Percentiles rank a stretch among this genome's conserved stretches.
Evolutionary conservation across 2,329 filamentous ascomycete species (phyloP).

Genomic region (Metarhizium brunneum): DNA sequence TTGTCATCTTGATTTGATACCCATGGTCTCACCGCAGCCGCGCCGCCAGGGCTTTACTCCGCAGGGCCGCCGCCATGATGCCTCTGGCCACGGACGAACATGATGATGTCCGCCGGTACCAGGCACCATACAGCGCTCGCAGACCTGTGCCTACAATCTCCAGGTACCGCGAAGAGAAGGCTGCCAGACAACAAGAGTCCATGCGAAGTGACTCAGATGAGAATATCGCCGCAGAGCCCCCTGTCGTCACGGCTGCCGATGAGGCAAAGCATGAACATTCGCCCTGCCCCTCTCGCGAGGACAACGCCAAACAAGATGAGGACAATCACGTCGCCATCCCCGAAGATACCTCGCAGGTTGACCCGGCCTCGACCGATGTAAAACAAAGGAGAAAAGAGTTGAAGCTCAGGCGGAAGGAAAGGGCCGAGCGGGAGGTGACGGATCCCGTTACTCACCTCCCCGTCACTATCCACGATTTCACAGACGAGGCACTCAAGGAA

Average conservation of each 20-base stretch:
- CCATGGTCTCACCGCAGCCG: background rate
- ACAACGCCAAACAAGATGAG: conserved; percentile 5
- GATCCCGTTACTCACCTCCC: conserved; percentile 66
- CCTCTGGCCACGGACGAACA: conserved; percentile 26
- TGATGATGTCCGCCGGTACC: conserved; percentile 27
- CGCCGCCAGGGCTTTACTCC: background rate
- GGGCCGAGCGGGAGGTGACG: conserved; percentile 53
- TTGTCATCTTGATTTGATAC: background rate
- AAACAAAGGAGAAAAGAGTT: conserved; percentile 39
- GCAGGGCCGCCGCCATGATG: conserved; percentile 17
- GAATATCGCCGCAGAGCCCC: background rate
- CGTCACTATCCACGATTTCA: conserved; percentile 59
- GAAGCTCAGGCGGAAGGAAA: conserved; percentile 33
- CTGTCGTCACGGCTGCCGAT: background rate
- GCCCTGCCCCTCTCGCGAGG: conserved; percentile 1
- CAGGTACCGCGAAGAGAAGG: conserved; percentile 36
- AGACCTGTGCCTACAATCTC: conserved; percentile 40
- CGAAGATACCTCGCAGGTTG: conserved; percentile 27
- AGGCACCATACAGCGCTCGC: conserved; percentile 30
- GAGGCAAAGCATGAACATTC: background rate
- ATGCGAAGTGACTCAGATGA: conserved; percentile 20
- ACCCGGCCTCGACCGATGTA: conserved; percentile 28
- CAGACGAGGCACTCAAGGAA: conserved; percentile 45
- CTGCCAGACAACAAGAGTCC: conserved; percentile 31
- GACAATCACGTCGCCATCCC: conserved; percentile 11